These are phyloP conservation scores for Plectosphaerella sp. DNA, from an alignment of 2,329 filamentous ascomycete genomes.

Conservation along the genomic window DNA sequence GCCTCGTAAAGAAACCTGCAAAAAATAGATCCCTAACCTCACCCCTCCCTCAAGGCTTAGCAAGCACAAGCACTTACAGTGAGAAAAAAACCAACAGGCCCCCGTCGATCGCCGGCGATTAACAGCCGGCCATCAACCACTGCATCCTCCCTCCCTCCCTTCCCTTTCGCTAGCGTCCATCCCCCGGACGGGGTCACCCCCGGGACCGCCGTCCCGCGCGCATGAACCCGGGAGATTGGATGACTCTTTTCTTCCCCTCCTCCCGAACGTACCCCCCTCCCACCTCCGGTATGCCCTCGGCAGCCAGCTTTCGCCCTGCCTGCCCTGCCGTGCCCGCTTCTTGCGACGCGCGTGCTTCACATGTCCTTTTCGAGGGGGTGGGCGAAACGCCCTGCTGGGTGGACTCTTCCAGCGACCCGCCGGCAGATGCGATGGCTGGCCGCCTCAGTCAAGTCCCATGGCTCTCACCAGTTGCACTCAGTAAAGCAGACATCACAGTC, in stretches of 20 bases:
- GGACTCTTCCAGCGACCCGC: too few relatives aligned
- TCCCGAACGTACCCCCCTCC: background rate
- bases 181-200: background rate
- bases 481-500: background rate
- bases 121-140: background rate
- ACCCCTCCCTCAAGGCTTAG: too few relatives aligned
- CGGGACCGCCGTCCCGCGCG: background rate
- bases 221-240: slow-evolving; percentile 2
- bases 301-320: background rate
- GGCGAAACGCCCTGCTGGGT: too few relatives aligned
- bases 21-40: too few relatives aligned
- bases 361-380: too few relatives aligned
- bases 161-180: background rate
- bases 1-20: too few relatives aligned
- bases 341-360: too few relatives aligned
- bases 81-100: too few relatives aligned
- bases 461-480: too few relatives aligned
- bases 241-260: background rate
- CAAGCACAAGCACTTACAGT: too few relatives aligned
- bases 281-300: background rate
- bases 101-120: background rate
- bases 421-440: too few relatives aligned
- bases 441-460: too few relatives aligned
- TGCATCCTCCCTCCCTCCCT: background rate
- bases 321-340: background rate